Evolutionary conservation across 2,329 filamentous ascomycete genomes (phyloP), one percentile per base, ranked within the genome.

Genomic region (Talaromyces funiculosus): DNA sequence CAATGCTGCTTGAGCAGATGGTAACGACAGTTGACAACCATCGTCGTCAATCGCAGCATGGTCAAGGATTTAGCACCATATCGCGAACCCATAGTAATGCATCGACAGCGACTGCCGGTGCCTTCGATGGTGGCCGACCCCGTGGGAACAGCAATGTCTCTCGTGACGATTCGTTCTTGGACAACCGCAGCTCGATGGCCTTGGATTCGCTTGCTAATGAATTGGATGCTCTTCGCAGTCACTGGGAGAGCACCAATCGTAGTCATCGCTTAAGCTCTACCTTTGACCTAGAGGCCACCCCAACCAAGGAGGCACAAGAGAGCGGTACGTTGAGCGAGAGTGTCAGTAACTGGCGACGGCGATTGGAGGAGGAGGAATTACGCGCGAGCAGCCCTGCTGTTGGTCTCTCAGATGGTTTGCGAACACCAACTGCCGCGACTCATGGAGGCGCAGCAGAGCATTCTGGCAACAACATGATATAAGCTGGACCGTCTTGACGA

Each of bases 241-340:
- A 97, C 69, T 99, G 94, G 94, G 92, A 97, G 77, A 90, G 88
- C 40, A 96, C 92, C 12, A 97, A 93, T 78, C 94, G 95, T 75
- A 95, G 90, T 69, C 97, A 97, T 74, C 88, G 94, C 24, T 79
- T 97, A 47, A 96, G 90, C 75, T 92, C 88, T 69, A 86, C 89
- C 56, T 95, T 96, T 68, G 92, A 97, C 71, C 92, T 95, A 67
- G 92, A 96, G 60, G 79, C 77, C 53, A 80, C 78, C 1, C 78
- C 78, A 16, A 79, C 78, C 14, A 78, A 76, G 66, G 78, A 79
- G 38, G 73, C 69, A 22, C 70, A 71, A 29, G 73, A 75, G 5
- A 70, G 72, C 35, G 68, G 63, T 14, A 70, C 73, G 24, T 78
- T 91, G 66, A 90, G 84, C 68, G 87, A 88, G 71, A 90, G 86